Conservation (phyloP, 1,284 basidiomycete species). For the Grifola frondosa region DNA sequence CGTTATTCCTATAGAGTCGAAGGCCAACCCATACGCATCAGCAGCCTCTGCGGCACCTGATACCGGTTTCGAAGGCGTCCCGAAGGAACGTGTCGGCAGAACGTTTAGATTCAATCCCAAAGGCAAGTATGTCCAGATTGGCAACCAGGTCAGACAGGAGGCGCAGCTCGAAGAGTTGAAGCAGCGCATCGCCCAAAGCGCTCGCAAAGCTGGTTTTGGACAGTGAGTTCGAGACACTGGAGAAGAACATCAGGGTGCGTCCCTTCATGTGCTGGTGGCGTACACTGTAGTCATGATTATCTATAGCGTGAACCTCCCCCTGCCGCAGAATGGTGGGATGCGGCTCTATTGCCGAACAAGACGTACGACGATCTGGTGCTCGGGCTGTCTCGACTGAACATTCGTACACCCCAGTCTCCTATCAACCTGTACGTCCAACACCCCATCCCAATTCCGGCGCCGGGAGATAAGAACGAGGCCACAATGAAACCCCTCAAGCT, state of each 20-base stretch:
- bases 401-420: conserved; percentile 67
- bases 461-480: conserved; percentile 79
- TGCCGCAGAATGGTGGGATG: conserved; percentile 97
- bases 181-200: conserved; percentile 88
- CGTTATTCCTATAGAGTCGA: conserved; percentile 38
- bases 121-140: conserved; percentile 87
- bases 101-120: conserved; percentile 85
- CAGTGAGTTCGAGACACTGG: conserved; percentile 86
- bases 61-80: conserved; percentile 65
- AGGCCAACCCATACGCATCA: conserved; percentile 74
- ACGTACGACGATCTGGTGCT: conserved; percentile 74
- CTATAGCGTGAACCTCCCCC: conserved; percentile 80
- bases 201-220: conserved; percentile 92
- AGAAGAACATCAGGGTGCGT: conserved; percentile 80
- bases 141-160: conserved; percentile 83
- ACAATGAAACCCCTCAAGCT: conserved; percentile 83
- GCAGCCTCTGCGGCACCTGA: conserved; percentile 49
- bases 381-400: conserved; percentile 58
- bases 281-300: background rate
- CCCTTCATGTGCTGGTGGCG: background rate
- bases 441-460: conserved; percentile 94
- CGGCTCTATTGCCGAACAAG: conserved; percentile 77
- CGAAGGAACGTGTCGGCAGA: conserved; percentile 68
- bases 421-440: conserved; percentile 95
- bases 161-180: conserved; percentile 89